Percentiles rank a stretch among this genome's conserved stretches.
Conservation (phyloP, 2,329 filamentous ascomycete species). For the Phaeomoniella chlamydospora region DNA sequence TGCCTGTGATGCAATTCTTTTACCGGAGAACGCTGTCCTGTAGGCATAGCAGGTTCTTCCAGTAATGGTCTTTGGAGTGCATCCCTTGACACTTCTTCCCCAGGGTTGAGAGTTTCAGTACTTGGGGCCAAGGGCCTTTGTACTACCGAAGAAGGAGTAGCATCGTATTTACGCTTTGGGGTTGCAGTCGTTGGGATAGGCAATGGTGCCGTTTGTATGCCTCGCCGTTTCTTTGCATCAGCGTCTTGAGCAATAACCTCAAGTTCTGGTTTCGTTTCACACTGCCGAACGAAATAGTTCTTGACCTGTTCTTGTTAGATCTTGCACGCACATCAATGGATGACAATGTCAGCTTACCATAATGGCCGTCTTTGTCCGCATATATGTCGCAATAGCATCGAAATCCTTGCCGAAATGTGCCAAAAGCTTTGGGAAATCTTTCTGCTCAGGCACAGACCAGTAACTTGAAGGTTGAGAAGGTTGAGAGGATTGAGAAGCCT, state of each 20-base stretch:
- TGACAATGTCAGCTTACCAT: constrained; percentile 24
- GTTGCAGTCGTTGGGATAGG: constrained; percentile 27
- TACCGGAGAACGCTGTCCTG: background rate
- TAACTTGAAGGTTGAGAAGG: constrained; percentile 30
- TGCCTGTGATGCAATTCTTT: background rate
- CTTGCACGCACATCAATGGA: background rate
- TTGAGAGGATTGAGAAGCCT: constrained; percentile 2
- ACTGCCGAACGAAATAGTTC: constrained; percentile 31
- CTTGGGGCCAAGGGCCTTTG: constrained; percentile 27
- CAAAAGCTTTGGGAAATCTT: constrained; percentile 29
- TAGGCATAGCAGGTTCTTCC: background rate
- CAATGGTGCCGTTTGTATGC: constrained; percentile 26
- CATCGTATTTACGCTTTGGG: constrained; percentile 31
- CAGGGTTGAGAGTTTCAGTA: constrained; percentile 20
- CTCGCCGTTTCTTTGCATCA: constrained; percentile 27
- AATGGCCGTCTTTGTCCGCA: constrained; percentile 37
- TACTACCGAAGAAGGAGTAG: constrained; percentile 23
- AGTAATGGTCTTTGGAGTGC: constrained; percentile 2
- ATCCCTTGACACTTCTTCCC: constrained; percentile 13
- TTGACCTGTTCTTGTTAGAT: constrained; percentile 23
- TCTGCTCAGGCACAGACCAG: constrained; percentile 35
- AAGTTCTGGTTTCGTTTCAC: constrained; percentile 27
- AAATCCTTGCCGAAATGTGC: constrained; percentile 33
- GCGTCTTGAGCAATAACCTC: constrained; percentile 26
- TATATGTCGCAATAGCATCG: constrained; percentile 31